Percentiles rank a stretch among this genome's conserved stretches.
Conservation (phyloP, 129 eudicot species). For the Calendula officinalis region DNA sequence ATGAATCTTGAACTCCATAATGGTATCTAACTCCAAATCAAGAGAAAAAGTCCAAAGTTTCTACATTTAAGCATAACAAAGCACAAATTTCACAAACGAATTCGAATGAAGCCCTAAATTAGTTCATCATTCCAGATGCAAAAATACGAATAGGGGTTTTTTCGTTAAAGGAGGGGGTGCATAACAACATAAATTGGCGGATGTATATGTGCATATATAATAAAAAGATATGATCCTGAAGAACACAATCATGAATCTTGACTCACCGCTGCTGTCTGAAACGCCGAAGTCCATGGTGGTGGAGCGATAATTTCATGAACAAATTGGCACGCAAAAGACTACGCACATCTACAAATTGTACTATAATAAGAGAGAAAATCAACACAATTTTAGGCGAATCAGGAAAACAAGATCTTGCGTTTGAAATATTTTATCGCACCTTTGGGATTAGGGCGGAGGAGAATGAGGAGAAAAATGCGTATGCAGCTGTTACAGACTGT, state of each 20-base stretch:
- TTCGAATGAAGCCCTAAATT: not conserved
- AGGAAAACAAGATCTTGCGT: too few relatives aligned
- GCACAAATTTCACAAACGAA: not conserved
- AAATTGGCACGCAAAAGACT: constrained; percentile 16
- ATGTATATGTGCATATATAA: not conserved
- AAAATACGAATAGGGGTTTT: constrained; percentile 13
- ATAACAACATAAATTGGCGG: not conserved
- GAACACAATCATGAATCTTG: not conserved
- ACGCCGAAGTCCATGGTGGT: constrained; percentile 49
- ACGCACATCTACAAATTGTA: not conserved
- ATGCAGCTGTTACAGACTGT: not conserved
- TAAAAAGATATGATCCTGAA: constrained; percentile 24
- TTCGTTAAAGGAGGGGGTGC: not conserved
- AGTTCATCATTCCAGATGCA: not conserved
- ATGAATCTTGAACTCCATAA: not conserved
- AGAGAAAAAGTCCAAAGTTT: constrained; percentile 4
- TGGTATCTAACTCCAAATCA: constrained; percentile 15
- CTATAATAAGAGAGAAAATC: not conserved
- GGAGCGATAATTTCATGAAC: constrained; percentile 33
- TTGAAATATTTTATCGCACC: too few relatives aligned
- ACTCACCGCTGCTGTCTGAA: constrained; percentile 64
- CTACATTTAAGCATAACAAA: not conserved
- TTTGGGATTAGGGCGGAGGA: too few relatives aligned
- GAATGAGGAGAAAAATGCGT: too few relatives aligned
- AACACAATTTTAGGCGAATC: not conserved